Conservation (phyloP, 805 yeast genomes). For the Clavispora vitiphila region DNA sequence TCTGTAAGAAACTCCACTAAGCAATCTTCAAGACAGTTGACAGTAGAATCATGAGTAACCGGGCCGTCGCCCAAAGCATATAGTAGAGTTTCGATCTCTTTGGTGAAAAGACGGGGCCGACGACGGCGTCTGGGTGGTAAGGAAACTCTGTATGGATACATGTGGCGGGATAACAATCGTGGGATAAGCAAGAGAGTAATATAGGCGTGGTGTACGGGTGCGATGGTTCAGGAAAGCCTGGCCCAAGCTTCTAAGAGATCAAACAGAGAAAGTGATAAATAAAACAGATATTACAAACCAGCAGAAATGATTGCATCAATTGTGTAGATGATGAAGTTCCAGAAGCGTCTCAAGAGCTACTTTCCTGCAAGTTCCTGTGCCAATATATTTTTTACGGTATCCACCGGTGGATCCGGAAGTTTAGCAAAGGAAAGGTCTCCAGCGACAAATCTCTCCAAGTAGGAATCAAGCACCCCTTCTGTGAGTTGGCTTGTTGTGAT, state of each 20-base stretch:
- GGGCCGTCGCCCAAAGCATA: constrained; percentile 41
- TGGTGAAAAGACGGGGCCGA: constrained; percentile 34
- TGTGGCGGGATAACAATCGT: not conserved
- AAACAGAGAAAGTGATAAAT: not conserved
- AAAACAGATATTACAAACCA: no score
- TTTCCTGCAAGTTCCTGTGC: constrained; percentile 4
- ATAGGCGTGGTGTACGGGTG: constrained; percentile 3
- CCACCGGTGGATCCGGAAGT: constrained; percentile 11
- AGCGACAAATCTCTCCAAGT: constrained; percentile 3
- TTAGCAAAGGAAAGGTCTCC: constrained; percentile 5
- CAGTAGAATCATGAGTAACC: constrained; percentile 32
- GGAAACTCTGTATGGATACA: constrained; percentile 3
- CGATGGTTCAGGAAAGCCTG: no score
- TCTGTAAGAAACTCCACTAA: constrained; percentile 34
- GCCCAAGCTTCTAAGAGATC: no score
- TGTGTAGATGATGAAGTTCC: no score
- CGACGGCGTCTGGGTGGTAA: constrained; percentile 16
- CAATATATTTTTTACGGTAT: constrained; percentile 6
- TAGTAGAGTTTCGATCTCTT: constrained; percentile 37
- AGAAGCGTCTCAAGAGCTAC: no score
- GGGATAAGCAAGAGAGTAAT: not conserved
- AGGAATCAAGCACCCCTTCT: constrained; percentile 5
- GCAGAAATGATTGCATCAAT: no score
- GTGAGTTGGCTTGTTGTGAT: constrained; percentile 5
- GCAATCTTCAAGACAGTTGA: constrained; percentile 35